Conservation (phyloP, 257 asterid genomes). For the Nicotiana tomentosiformis region DNA sequence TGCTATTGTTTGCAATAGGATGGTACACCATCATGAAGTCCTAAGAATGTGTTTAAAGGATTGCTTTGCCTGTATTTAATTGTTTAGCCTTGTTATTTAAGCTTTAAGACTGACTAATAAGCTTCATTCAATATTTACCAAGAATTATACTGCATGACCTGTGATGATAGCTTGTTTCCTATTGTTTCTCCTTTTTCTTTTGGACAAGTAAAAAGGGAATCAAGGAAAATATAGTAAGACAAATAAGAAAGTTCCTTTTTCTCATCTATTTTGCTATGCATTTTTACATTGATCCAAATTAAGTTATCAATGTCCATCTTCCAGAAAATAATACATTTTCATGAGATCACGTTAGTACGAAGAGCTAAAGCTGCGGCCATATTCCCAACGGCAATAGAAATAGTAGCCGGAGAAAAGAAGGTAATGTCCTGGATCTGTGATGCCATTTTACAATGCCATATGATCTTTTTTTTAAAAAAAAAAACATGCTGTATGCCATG, state of each 20-base stretch:
- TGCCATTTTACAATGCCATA: background rate
- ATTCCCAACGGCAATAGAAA: constrained; percentile 94
- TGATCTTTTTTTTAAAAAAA: too few species aligned
- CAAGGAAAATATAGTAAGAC: background rate
- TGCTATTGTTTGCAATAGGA: background rate
- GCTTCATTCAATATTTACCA: background rate
- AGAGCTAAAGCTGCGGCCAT: constrained; percentile 91
- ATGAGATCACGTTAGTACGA: constrained; percentile 69
- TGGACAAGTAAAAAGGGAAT: background rate
- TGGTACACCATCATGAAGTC: constrained; percentile 1
- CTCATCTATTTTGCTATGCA: background rate
- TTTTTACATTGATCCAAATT: background rate
- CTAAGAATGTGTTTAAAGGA: background rate
- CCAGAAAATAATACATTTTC: constrained; percentile 75
- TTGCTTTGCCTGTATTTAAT: background rate
- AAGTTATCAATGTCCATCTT: constrained; percentile 12
- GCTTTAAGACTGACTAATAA: constrained; percentile 2
- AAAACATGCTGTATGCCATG: background rate
- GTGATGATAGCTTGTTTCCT: background rate
- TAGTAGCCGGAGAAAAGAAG: constrained; percentile 82
- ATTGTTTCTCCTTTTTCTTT: background rate
- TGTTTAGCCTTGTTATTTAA: background rate
- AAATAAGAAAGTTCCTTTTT: background rate
- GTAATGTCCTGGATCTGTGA: constrained; percentile 27
- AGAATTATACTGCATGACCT: background rate